Evolutionary conservation across 2,329 filamentous ascomycete genomes (phyloP), one percentile per base, ranked within the genome.

Genomic region (Trichoderma semiorbis): DNA sequence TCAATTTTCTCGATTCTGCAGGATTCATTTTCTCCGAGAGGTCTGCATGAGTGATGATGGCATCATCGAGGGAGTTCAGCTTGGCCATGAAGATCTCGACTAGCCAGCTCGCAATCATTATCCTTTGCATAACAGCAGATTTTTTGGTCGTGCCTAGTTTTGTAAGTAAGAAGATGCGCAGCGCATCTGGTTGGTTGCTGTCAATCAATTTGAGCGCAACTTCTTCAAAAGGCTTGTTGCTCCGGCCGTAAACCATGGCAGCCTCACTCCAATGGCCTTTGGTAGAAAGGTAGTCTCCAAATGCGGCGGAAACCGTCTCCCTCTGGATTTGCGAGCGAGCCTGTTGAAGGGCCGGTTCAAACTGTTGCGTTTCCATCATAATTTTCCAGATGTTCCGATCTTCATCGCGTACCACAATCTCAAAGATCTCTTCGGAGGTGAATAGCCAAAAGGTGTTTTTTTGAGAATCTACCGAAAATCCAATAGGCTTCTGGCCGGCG

Each of bases 371-470:
- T 77, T 92, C 89, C 72, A 98, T 87, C 89, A 98, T 93, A 67
- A 98, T 93, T 79, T 93, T 93, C 96, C 96, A 99, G 18, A 98
- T 90, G 79, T 98, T 93, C 75, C 96, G 86, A 75, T 95, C 93
- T 80, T 99, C 96, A 70, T 98, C 93, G 58, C 91, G 92, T 14
- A 95, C 92, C 14, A 96, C 93, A 72, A 99, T 92, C 82, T 99
- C 96, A 76, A 94, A 98, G 65, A 99, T 97, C 77, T 97, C 94
- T 71, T 93, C 88, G 0, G 89, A 88, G 0, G 95, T 98, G 78
- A 98, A 97, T 2, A 99, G 87, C 96, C 97, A 99, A 79, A 95
- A 98, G 0, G 96, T 99, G 78, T 95, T 97, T 84, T 98, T 97
- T 80, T 96, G 95, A 73, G 92, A 88, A 80, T 99, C 96, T 10